Base-by-base conservation (phyloP, 192 early-diverging fungal species). In the Coemansia sp. region DNA sequence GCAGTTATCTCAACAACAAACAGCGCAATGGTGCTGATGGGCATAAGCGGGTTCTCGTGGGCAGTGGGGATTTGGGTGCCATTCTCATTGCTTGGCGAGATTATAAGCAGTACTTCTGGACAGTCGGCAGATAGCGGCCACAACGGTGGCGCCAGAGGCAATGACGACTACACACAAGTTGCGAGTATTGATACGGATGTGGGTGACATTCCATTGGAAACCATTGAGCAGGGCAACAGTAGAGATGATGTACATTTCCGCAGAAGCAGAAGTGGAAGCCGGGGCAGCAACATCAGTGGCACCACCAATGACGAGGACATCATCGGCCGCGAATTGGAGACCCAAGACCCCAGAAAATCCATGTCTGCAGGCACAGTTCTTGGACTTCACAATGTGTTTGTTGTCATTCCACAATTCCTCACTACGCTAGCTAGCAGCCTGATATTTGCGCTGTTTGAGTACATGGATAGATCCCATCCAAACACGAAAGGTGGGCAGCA, bases 361-460 rank as follows among this genome's bases (percentile, higher is more conserved):
- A 54, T 85, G 11, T 90, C 91, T 9, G 87, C 91, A 0, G 92
- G 92, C 21, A 86, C 93, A 50, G 87, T 95, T 11, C 81, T 97
- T 45, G 97, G 95, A 3, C 92, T 98, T 23, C 94, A 96, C 79
- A 99, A 99, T 73, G 91, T 98, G 71, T 97, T 94, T 72, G 91
- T 97, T 59, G 93, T 95, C 6, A 68, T 96, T 49, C 97, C 97
- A 11, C 97, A 99, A 76, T 94, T 99, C 73, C 76, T 89, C 4
- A 89, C 89, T n/a, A 92, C 93, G 10, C 73, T 94, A 48, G 76
- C 93, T 21, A 89, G 89, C 66, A 87, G 89, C 72, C 72, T 91
- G 6, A 67, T 93, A 21, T 90, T 96, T 75, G 86, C 84, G 57
- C 23, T 91, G 12, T 84, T 95, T 56, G 92, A 91, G 56, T 63